A percentile compares a stretch with the other conserved stretches of the same genome.
Conservation (phyloP, 352 stramenopile genomes). For the Chrysophaeum taylorii region DNA sequence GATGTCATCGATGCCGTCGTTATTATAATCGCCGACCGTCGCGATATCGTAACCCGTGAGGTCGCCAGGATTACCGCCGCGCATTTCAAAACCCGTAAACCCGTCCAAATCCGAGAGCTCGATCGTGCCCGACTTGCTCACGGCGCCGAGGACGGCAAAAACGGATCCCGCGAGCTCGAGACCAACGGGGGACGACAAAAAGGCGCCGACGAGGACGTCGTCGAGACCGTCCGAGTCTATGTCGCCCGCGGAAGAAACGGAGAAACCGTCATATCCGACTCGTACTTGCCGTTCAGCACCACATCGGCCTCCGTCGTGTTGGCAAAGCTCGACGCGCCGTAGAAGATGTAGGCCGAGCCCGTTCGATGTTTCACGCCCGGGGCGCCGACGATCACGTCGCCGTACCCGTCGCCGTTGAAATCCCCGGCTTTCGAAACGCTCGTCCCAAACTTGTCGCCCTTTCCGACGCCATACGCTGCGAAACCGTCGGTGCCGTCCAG, state of each 20-base stretch:
- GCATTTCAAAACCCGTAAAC: slow-evolving; percentile 1
- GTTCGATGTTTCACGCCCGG: neutral
- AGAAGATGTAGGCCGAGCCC: slow-evolving; percentile 3
- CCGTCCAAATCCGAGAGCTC: neutral
- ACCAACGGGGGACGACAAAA: neutral
- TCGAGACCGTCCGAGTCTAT: slow-evolving; percentile 11
- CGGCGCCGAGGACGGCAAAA: neutral
- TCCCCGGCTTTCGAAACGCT: slow-evolving; percentile 9
- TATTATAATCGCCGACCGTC: neutral
- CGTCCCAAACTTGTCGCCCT: neutral
- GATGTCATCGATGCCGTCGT: slow-evolving; percentile 8
- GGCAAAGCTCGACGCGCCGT: neutral
- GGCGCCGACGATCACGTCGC: slow-evolving; percentile 13
- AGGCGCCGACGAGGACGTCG: slow-evolving; percentile 13
- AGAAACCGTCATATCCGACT: neutral
- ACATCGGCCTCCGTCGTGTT: neutral
- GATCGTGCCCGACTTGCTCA: neutral
- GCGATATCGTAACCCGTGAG: neutral
- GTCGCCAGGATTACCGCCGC: neutral
- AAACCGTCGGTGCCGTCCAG: slow-evolving; percentile 13
- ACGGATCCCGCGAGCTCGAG: neutral
- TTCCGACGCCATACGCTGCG: neutral
- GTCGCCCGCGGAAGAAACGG: slow-evolving; percentile 7
- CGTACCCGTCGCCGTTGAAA: slow-evolving; percentile 16
- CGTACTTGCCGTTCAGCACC: neutral